Conservation (phyloP, 495 filamentous ascomycete genomes). For the Evernia prunastri region DNA sequence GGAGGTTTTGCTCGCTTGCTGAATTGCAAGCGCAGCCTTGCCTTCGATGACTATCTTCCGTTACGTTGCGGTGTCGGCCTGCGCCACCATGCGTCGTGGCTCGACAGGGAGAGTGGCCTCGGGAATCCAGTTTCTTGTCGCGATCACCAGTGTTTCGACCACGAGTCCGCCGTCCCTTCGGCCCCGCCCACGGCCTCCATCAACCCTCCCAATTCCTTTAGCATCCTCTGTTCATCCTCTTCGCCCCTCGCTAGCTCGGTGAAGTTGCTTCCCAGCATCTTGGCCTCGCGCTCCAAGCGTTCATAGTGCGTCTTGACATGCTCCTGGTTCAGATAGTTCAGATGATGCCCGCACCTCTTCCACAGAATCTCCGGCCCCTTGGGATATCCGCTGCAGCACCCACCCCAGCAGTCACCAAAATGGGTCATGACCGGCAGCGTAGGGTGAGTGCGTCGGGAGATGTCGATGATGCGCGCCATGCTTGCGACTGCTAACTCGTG, state of each 20-base stretch:
- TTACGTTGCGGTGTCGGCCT: neutral
- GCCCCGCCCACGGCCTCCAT: neutral
- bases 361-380: neutral
- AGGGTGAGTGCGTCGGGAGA: constrained; percentile 8
- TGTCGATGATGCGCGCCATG: constrained; percentile 26
- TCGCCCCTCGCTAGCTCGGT: neutral
- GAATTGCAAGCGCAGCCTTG: neutral
- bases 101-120: too few species aligned
- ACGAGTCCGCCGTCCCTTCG: neutral
- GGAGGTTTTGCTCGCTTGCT: neutral
- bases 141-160: constrained; percentile 6
- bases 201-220: neutral
- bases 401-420: constrained; percentile 4
- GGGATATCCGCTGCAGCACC: neutral
- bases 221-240: neutral
- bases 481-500: constrained; percentile 26
- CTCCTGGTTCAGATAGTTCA: constrained; percentile 2
- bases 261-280: constrained; percentile 2
- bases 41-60: neutral
- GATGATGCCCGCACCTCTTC: constrained; percentile 2
- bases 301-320: neutral
- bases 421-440: constrained; percentile 5
- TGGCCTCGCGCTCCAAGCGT: neutral
- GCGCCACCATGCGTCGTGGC: neutral
- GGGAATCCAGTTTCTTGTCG: neutral